Conservation (phyloP, 2,329 filamentous ascomycete species). For the Nemania abortiva region DNA sequence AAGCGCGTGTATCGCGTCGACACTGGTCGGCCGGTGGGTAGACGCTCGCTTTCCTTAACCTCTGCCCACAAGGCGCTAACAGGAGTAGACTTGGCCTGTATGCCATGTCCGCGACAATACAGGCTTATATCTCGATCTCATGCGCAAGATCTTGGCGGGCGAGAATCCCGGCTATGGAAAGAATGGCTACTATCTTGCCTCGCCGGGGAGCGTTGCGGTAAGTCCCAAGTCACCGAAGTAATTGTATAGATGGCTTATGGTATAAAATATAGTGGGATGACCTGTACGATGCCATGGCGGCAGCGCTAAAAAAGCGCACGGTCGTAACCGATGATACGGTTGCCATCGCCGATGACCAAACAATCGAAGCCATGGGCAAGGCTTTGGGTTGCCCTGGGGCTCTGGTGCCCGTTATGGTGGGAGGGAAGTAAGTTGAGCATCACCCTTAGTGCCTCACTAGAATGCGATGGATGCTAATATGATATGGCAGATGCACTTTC, state of each 20-base stretch:
- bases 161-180: constrained; percentile 55
- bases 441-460: neutral
- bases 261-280: constrained; percentile 58
- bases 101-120: constrained; percentile 64
- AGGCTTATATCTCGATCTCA: constrained; percentile 58
- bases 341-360: constrained; percentile 51
- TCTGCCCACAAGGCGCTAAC: constrained; percentile 12
- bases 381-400: constrained; percentile 53
- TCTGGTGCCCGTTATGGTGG: constrained; percentile 56
- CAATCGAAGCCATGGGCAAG: constrained; percentile 56
- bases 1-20: constrained; percentile 59
- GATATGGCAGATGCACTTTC: constrained; percentile 55
- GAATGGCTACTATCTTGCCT: constrained; percentile 64
- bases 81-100: constrained; percentile 62
- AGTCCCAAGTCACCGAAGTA: constrained; percentile 9
- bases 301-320: constrained; percentile 54
- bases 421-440: constrained; percentile 55
- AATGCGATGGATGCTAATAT: constrained; percentile 6
- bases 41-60: neutral
- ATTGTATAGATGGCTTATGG: neutral
- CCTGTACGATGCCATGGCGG: constrained; percentile 61
- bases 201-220: constrained; percentile 58
- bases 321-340: constrained; percentile 56
- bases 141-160: constrained; percentile 58
- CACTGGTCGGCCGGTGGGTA: constrained; percentile 51